A percentile compares a stretch with the other conserved stretches of the same genome.
Conservation (phyloP, 2,329 filamentous ascomycete species). For the Calcarisporium arbuscula region DNA sequence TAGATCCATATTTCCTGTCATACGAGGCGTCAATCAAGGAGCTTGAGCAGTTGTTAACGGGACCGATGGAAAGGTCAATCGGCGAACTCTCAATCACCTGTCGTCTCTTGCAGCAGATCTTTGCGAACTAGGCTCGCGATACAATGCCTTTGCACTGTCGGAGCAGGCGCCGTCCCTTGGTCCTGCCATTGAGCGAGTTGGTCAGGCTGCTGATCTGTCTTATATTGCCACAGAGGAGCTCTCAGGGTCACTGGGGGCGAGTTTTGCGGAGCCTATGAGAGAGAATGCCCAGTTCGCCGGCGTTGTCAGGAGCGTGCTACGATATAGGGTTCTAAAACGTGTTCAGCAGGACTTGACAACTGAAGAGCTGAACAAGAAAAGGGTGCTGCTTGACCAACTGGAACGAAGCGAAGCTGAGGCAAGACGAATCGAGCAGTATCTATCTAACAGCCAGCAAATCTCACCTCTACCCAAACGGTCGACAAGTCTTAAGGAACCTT, state of each 20-base stretch:
- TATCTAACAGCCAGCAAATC: conserved; percentile 65
- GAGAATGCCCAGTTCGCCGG: conserved; percentile 97
- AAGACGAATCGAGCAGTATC: conserved; percentile 86
- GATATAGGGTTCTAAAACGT: conserved; percentile 86
- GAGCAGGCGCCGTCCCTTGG: conserved; percentile 85
- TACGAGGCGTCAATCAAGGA: conserved; percentile 92
- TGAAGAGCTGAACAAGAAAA: conserved; percentile 88
- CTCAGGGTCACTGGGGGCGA: conserved; percentile 79
- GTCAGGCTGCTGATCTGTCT: conserved; percentile 90
- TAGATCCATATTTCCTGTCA: conserved; percentile 92
- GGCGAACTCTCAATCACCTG: conserved; percentile 78
- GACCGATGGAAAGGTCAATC: conserved; percentile 97
- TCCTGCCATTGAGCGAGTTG: conserved; percentile 86
- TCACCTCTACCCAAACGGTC: conserved; percentile 61
- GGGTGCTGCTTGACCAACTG: conserved; percentile 72
- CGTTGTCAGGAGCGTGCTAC: conserved; percentile 80
- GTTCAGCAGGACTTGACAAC: conserved; percentile 97
- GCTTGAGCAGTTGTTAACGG: conserved; percentile 78
- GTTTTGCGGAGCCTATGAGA: conserved; percentile 94
- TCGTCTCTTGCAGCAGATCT: conserved; percentile 80
- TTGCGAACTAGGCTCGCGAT: conserved; percentile 88
- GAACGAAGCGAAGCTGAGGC: conserved; percentile 92
- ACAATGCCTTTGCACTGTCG: conserved; percentile 93
- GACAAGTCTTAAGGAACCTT: conserved; percentile 46
- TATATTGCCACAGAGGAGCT: conserved; percentile 95